Base-by-base conservation (phyloP, 2,329 filamentous ascomycete species). In the Massarina eburnea region DNA sequence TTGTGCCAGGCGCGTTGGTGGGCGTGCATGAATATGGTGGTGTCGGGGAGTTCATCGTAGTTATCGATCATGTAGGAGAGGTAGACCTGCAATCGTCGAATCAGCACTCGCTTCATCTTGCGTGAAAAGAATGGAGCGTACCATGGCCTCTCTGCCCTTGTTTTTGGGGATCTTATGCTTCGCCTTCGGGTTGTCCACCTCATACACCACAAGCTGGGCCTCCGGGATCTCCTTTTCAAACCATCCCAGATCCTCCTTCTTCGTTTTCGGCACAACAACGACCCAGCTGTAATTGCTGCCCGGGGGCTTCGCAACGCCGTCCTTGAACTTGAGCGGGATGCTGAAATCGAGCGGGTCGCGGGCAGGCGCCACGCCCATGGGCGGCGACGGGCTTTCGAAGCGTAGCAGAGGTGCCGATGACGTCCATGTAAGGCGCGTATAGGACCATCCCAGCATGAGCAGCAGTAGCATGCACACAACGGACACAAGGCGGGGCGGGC, bases 1-100 rank as follows among this genome's bases (percentile, higher is more conserved):
- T 84, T 83, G 64, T 85, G 82, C 81, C 81, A 84, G 26, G 78
- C 76, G 35, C 64, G 68, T 52, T 73, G 74, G 46, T 71, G 68
- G 22, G 79, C 74, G 64, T 85, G 82, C 70, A 81, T 78, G 66
- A 85, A 85, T 39, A 83, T 74, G 34, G 77, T 71, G 17, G 82
- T 75, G 54, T 85, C 81, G 2, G 80, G 75, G 2, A 85, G 73
- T 10, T 76, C 66, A 34, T 83, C 70, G 63, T 85, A 85, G 59
- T 82, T 74, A 51, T 85, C 80, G 59, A 85, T 81, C 49, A 85
- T 78, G 64, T 81, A 84, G 34, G 79, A 80, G 38, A 85, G 71
- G 61, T 85, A 85, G 36, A 68, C 65, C 66, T 70, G 45, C 32
- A 27, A 39, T 15, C 7, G 19, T 6, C 6, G 26, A 33, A 10